Evolutionary conservation across 1,284 basidiomycete genomes (phyloP).

Genomic region (Tetrapyrgos nigripes): DNA sequence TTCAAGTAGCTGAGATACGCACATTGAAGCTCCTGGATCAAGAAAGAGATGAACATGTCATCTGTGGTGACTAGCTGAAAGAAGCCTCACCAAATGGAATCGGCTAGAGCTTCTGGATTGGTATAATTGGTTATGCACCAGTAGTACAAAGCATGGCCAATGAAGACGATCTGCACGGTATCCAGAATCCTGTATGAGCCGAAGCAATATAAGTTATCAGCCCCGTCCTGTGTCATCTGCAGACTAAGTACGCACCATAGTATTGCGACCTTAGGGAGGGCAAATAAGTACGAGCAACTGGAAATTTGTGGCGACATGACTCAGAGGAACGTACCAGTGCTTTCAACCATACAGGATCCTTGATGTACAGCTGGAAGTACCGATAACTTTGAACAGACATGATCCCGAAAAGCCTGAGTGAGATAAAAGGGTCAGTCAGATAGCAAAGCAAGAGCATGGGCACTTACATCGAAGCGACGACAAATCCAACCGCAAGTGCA

Average conservation of each 20-base stretch:
- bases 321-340: slow-evolving; percentile 3
- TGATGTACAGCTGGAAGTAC: slow-evolving; percentile 14
- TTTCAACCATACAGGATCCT: slow-evolving; percentile 14
- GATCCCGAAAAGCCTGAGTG: slow-evolving; percentile 13
- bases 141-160: slow-evolving; percentile 13
- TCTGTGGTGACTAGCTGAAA: background rate
- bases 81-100: slow-evolving; percentile 7
- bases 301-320: background rate
- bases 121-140: slow-evolving; percentile 17
- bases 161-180: slow-evolving; percentile 15
- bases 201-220: background rate
- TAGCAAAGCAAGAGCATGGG: background rate
- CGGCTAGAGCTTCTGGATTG: slow-evolving; percentile 9
- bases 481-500: slow-evolving; percentile 9
- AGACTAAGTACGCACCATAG: background rate
- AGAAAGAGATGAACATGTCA: background rate
- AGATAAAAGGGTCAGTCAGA: background rate
- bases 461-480: slow-evolving; percentile 12
- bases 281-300: background rate
- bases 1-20: background rate
- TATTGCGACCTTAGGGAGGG: background rate
- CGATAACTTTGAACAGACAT: slow-evolving; percentile 13
- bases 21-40: slow-evolving; percentile 12
- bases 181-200: slow-evolving; percentile 6
- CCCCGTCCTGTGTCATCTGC: background rate